Evolutionary conservation across 2,329 filamentous ascomycete genomes (phyloP), one percentile per base, ranked within the genome.

Genomic region (Penicillium crustosum): DNA sequence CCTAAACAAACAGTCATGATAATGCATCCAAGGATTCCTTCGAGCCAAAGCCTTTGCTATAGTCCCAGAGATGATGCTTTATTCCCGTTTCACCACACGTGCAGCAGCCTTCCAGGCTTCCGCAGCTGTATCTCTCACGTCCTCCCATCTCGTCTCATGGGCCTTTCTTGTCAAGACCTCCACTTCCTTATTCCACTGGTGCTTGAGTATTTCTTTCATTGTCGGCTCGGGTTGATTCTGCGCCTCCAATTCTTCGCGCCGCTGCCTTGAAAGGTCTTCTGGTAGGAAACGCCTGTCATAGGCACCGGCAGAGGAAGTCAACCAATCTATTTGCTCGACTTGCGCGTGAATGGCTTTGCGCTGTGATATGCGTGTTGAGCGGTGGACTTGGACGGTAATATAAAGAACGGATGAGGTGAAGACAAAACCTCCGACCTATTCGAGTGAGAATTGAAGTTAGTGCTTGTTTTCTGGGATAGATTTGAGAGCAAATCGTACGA

Each of bases 151-250:
- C 60, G 83, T 86, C 35, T 76, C 81, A 75, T 91, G 85, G 56
- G 85, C 83, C 81, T 85, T 88, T 58, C 80, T 81, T 55, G 89
- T 87, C 51, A 87, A 81, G 60, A 81, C 80, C 72, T 88, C 83
- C 36, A 93, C 75, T 74, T 93, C 89, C 50, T 82, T 75, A 73
- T 94, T 93, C 90, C 90, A 93, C 59, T 84, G 80, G 68, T 90
- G 87, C 78, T 93, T 93, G 66, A 87, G 81, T 36, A 84, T 79
- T 70, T 92, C 89, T 53, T 86, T 71, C 49, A 89, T 77, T 48
- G 81, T 80, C 29, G 82, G 80, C n/a, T 49, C 38, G 29, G 50
- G 44, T 42, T 50, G 56, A 10, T 51, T 54, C 5, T 23, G 51
- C 3, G 41, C 23, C 15, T 48, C 29, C 25, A 53, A 15, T 13